A percentile compares a stretch with the other conserved stretches of the same genome.
Evolutionary conservation across 331 rosid species (phyloP).

Genomic region (Pyracantha coccinea): DNA sequence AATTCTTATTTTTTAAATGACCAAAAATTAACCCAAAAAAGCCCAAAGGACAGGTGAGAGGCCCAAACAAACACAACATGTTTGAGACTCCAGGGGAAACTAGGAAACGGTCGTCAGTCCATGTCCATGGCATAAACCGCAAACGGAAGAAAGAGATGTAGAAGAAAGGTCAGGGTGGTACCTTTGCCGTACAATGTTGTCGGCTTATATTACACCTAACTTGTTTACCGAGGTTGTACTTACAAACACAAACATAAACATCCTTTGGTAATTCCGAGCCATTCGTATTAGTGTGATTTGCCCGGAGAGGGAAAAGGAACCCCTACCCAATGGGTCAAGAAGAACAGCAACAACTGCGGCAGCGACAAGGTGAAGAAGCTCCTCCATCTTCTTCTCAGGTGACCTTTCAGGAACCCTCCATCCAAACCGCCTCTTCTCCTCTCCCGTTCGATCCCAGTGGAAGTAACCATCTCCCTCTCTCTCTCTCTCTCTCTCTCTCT

Average conservation of each 20-base stretch:
- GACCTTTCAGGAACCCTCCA: conserved; percentile 4
- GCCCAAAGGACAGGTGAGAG: background rate
- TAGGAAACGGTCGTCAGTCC: background rate
- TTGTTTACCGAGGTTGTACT: background rate
- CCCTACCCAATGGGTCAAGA: background rate
- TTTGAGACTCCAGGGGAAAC: background rate
- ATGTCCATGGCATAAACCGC: background rate
- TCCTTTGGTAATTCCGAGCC: background rate
- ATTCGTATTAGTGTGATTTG: background rate
- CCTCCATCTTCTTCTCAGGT: conserved; percentile 17
- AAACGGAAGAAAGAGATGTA: background rate
- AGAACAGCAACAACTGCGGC: background rate
- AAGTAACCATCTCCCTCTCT: conserved; percentile 30
- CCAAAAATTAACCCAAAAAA: background rate
- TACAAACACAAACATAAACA: background rate
- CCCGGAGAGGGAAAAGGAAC: background rate
- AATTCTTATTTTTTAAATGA: no score
- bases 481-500: background rate
- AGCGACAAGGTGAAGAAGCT: background rate
- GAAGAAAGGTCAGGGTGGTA: background rate
- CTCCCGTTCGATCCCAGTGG: conserved; percentile 81
- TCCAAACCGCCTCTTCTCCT: conserved; percentile 20
- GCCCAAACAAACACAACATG: background rate
- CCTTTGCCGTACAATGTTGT: background rate
- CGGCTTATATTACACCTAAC: background rate